Conservation (phyloP, 305 asterid species). For the Plantago lanceolata region DNA sequence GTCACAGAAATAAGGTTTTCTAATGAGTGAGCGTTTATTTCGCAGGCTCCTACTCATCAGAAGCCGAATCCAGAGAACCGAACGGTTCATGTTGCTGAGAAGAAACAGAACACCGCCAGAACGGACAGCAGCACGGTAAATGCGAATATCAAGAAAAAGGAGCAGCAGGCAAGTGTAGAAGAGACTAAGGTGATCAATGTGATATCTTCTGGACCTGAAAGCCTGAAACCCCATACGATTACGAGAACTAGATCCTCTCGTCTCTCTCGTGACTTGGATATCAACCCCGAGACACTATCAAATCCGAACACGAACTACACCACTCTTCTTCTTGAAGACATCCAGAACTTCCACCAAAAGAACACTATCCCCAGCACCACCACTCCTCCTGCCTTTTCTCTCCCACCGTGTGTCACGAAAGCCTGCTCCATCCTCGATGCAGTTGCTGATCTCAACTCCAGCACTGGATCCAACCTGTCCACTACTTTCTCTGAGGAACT, state of each 20-base stretch:
- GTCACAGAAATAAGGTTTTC: neutral
- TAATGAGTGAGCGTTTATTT: neutral
- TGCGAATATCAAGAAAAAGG: conserved; percentile 30
- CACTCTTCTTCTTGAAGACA: conserved; percentile 72
- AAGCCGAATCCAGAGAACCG: conserved; percentile 28
- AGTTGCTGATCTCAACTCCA: conserved; percentile 88
- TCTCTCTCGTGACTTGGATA: conserved; percentile 64
- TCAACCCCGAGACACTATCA: conserved; percentile 47
- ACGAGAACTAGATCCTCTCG: conserved; percentile 66
- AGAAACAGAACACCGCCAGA: conserved; percentile 29
- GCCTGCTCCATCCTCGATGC: conserved; percentile 92
- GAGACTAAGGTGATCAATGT: conserved; percentile 34
- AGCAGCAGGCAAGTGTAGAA: conserved; percentile 26
- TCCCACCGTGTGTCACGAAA: conserved; percentile 77
- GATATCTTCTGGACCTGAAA: conserved; percentile 44
- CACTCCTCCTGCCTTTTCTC: conserved; percentile 34
- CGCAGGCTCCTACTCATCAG: conserved; percentile 33
- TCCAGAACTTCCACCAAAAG: conserved; percentile 88
- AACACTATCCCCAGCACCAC: conserved; percentile 24
- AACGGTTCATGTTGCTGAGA: conserved; percentile 20
- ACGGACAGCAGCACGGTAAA: conserved; percentile 22
- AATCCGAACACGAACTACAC: conserved; percentile 63
- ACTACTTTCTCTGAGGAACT: conserved; percentile 35
- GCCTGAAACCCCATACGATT: conserved; percentile 31
- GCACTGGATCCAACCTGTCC: conserved; percentile 41